A percentile compares a stretch with the other conserved stretches of the same genome.
These are phyloP conservation scores for Diplogelasinospora grovesii DNA, from an alignment of 495 filamentous ascomycete genomes.

Conservation along the genomic window DNA sequence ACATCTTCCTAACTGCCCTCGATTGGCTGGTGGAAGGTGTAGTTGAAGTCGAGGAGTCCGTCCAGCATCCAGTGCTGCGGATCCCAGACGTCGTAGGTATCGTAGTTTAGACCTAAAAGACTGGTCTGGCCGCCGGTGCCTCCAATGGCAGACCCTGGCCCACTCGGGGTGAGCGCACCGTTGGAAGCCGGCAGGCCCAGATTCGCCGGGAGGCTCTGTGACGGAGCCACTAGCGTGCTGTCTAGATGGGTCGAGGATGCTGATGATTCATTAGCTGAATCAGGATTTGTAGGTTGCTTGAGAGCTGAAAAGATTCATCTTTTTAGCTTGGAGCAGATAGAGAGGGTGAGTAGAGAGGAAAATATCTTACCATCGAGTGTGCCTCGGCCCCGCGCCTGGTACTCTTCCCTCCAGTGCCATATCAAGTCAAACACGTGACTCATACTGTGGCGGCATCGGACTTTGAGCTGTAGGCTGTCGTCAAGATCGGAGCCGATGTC, in stretches of 20 bases:
- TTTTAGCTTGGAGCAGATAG: constrained; percentile 25
- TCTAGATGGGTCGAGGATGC: constrained; percentile 57
- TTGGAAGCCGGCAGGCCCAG: constrained; percentile 31
- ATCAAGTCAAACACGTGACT: constrained; percentile 87
- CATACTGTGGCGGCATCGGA: constrained; percentile 88
- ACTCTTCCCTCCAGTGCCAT: constrained; percentile 88
- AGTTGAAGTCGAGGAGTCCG: constrained; percentile 74
- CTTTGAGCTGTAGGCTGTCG: constrained; percentile 73
- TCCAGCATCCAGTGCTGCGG: constrained; percentile 88
- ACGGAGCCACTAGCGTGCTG: constrained; percentile 42
- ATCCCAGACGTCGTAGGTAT: constrained; percentile 80
- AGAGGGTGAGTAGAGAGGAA: constrained; percentile 3
- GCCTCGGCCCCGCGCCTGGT: constrained; percentile 66
- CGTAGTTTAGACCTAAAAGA: constrained; percentile 42
- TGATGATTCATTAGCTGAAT: constrained; percentile 67
- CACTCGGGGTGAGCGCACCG: constrained; percentile 41
- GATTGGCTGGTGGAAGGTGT: constrained; percentile 45
- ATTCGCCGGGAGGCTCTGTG: constrained; percentile 25
- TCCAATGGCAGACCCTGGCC: constrained; percentile 34
- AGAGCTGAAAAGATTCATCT: constrained; percentile 46
- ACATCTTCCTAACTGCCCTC: constrained; percentile 40
- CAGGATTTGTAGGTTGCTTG: constrained; percentile 82
- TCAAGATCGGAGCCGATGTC: constrained; percentile 46
- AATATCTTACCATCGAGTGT: constrained; percentile 72
- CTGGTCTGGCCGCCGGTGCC: constrained; percentile 34